Evolutionary conservation across 768 basidiomycete genomes (phyloP), one percentile per base, ranked within the genome.

Genomic region (Boletus speciosus): DNA sequence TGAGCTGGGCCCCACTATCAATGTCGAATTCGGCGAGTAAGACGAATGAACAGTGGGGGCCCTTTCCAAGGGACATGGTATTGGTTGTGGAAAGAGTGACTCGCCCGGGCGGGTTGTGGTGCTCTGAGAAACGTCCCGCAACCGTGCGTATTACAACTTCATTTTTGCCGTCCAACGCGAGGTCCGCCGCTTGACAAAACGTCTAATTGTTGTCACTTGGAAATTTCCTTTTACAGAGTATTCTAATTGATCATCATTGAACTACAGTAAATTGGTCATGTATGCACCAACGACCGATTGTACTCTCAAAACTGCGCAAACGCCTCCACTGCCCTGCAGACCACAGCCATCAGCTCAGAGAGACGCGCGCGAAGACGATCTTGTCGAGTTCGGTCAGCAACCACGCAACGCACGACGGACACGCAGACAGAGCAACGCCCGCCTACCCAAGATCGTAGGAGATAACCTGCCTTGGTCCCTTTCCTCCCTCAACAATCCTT

Each of bases 11-110:
- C 34, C 97, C 97, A 53, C 89, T 84, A 66, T 93, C 86, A 59
- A 99, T 98, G 76, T 99, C 92, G 75, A 99, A 99, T 71, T 98
- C 97, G n/a, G 97, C 97, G 49, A 98, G 82, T 45, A 99, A 79
- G 55, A 97, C 88, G 73, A 95, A 98, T 19, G 93, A 91, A 62
- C 89, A 90, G 69, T 91, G 89, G 54, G 88, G 82, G 38, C 82
- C 81, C 74, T 81, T 78, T 73, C 76, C 78, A 2, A 61, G 55
- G 47, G 79, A 69, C 85, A 87, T 86, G 49, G 60, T 68, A 10
- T 21, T n/a, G n/a, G 35, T 56, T 16, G 47, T 36, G 19, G 42
- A 40, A n/a, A n/a, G 11, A 9, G 14, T 6, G 25, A 27, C 25
- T 31, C 16, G 23, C 38, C 27, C 10, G n/a, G 29, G 47, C 25